Evolutionary conservation across 2,329 filamentous ascomycete genomes (phyloP), one percentile per base, ranked within the genome.

Genomic region (Talaromyces sp.): DNA sequence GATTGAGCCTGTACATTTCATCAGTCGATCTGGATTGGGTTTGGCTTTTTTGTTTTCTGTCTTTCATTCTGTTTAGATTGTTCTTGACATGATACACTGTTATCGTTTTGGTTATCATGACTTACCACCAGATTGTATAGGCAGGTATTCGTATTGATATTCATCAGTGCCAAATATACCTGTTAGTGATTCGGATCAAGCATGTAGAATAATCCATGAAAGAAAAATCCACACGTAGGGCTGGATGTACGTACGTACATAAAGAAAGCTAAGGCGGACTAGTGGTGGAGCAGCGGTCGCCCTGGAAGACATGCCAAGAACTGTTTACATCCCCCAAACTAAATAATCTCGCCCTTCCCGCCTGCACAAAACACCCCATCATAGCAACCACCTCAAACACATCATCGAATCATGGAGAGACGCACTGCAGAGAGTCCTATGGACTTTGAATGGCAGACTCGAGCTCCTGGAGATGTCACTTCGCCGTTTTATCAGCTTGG

Each of bases 401-500:
- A 67, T 66, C 66, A 53, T 63, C n/a, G 64, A 74, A 58, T 11
- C 65, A 81, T 78, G 75, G 73, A 77, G 38, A 76, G 73, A 66
- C 73, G 79, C 58, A 73, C 79, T 15, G 75, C 75, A 54, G 81
- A 82, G 66, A 79, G 78, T 74, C 81, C 80, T 22, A 83, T 83
- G 81, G 81, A 83, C 74, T 83, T 82, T 70, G 78, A 82, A 72
- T 83, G 80, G 79, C 79, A 82, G 70, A 76, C 74, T 17, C 73
- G 74, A 56, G 78, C 77, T 10, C 79, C 81, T n/a, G 75, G 78
- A 19, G 80, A 82, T 69, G 72, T 73, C 43, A 78, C 76, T 17
- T 83, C 81, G 19, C 81, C 80, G 5, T 83, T 83, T 66, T 76
- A 79, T 64, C 80, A 80, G 68, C 74, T 88, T 65, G 75, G 77